Evolutionary conservation across 257 asterid species (phyloP).

Genomic region (Nicotiana paniculata): DNA sequence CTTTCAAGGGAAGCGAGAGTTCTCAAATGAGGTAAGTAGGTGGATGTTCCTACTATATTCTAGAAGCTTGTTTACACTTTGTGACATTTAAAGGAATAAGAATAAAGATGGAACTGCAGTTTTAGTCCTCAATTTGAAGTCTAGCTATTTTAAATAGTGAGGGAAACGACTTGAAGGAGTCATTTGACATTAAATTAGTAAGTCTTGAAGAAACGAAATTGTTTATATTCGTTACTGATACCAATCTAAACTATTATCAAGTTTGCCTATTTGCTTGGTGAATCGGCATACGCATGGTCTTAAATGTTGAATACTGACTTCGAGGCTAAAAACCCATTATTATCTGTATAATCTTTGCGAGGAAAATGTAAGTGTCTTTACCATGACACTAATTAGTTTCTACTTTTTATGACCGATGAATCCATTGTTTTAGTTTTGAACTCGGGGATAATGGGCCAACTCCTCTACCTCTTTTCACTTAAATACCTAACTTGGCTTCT

Average conservation of each 20-base stretch:
- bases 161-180: background rate
- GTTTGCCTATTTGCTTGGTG: background rate
- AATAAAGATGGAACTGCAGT: background rate
- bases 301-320: background rate
- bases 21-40: slow-evolving; percentile 73
- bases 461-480: background rate
- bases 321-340: background rate
- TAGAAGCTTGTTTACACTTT: background rate
- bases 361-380: background rate
- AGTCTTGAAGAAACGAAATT: background rate
- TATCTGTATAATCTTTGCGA: background rate
- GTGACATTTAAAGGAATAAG: background rate
- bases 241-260: background rate
- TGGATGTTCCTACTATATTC: background rate
- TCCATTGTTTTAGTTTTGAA: background rate
- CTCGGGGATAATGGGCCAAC: background rate
- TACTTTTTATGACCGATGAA: background rate
- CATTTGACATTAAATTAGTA: background rate
- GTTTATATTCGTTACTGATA: background rate
- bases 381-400: background rate
- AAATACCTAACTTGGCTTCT: background rate
- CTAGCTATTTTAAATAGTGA: background rate
- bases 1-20: slow-evolving; percentile 91
- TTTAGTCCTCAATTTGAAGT: background rate
- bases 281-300: background rate